phyloP scores from a whole-genome alignment of 139 green algal species.

The Micractinium conductrix region DNA sequence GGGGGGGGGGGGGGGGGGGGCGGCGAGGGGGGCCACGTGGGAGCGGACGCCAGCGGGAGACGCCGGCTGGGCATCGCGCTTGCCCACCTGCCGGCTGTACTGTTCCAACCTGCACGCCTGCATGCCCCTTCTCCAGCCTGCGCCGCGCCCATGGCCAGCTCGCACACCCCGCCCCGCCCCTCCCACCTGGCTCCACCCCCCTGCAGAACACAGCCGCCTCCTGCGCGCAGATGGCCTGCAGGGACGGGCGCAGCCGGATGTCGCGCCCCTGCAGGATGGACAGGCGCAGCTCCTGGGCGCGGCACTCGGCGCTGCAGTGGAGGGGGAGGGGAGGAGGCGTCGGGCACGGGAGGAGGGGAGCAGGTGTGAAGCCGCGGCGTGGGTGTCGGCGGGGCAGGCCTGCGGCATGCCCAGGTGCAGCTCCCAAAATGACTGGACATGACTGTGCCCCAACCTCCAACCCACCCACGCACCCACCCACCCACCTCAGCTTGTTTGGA shows the following conservation, averaged over 20 bases:
- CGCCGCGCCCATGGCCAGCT: constrained; percentile 56
- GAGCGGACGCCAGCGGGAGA: neutral
- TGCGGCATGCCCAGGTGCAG: no score
- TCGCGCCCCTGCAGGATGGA: constrained; percentile 65
- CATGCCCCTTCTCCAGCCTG: neutral
- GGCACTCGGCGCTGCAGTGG: constrained; percentile 56
- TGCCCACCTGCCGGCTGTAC: no score
- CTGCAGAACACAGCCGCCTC: constrained; percentile 78
- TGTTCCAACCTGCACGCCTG: constrained; percentile 19
- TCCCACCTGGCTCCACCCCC: constrained; percentile 61
- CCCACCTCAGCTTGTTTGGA: no score
- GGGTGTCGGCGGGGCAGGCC: no score
- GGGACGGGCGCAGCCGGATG: constrained; percentile 71
- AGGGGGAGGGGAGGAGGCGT: neutral
- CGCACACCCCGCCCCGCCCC: neutral
- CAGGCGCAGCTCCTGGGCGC: constrained; percentile 79
- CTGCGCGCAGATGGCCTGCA: constrained; percentile 75
- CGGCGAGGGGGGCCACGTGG: no score
- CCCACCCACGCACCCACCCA: no score
- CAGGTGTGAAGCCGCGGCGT: no score
- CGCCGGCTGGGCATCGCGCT: neutral
- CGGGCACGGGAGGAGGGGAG: neutral
- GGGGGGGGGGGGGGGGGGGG: no score
- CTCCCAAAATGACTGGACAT: no score
- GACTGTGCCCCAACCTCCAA: no score